Evolutionary conservation across 768 basidiomycete genomes (phyloP), one percentile per base, ranked within the genome.

Genomic region (Fomitopsis serialis): DNA sequence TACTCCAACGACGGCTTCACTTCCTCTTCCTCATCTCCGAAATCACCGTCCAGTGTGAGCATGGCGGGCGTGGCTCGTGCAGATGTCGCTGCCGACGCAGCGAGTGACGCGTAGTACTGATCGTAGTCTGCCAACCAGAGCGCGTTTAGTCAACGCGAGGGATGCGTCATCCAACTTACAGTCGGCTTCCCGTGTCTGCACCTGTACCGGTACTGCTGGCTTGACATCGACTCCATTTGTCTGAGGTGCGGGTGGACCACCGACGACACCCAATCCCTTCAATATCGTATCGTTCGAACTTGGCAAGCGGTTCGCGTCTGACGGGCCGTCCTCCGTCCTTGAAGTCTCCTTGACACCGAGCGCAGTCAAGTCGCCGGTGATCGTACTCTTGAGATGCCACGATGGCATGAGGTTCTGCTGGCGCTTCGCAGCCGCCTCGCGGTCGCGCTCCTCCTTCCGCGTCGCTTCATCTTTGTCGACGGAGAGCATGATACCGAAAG

Each of bases 341-440:
- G 79, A 82, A 56, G 68, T 80, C 66, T 90, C 88, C 61, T 84
- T 80, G 53, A 89, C 78, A 19, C 93, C 92, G 37, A 95, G 75
- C 21, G 91, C 87, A 0, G 96, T 97, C 55, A 93, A 73, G 59
- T 95, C 89, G 9, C 94, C 93, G 3, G 92, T 86, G 56, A 99
- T 92, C 2, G 97, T 99, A 65, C 92, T 95, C 70, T 92, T 89
- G 60, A 94, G 78, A 73, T 97, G 92, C 97, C 97, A 99, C 12
- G 88, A 77, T 1, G 97, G 97, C 43, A 99, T 74, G 0, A 85
- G 81, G 65, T 98, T 98, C 72, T 98, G 94, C 65, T 87, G 81
- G 54, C 92, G 72, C 70, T 94, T 94, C 51, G 85, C 80, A 53
- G 89, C 89, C 1, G 89, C 88, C 67, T 94, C 84, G 21, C 81